Base-by-base conservation (phyloP, 2,329 filamentous ascomycete species). In the Penicillium sclerotigenum region DNA sequence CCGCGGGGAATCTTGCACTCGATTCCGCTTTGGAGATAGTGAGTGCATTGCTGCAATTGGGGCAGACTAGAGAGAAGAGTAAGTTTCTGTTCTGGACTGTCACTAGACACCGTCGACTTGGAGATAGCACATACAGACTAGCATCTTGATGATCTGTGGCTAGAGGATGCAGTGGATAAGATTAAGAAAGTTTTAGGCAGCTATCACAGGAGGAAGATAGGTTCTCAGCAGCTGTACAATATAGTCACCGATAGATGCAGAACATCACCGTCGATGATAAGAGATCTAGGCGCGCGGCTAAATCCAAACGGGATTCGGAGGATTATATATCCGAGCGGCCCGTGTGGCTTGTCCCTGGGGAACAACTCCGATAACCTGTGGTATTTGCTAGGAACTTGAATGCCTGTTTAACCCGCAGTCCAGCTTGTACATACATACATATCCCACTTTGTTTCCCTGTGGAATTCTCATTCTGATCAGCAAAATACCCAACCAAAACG, bases 21-120 rank as follows among this genome's bases (percentile, higher is more conserved):
- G 73, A 65, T 10, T 75, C 71, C 2, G 70, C 70, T 47, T 74
- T 73, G 41, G 76, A 75, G 48, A 80, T 75, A 13, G 77, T 79
- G 53, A 80, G 71, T 60, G 71, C 75, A 71, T 80, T 80, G 68
- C 73, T 77, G 70, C 78, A 80, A 60, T 78, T 76, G 13, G 78
- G 78, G 56, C 78, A 80, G 65, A 80, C 78, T 80, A 55, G 47
- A 54, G 14, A 49, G 38, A 26, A 24, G 22, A 45, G 58, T 71
- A 54, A 70, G 66, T 56, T 47, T 49, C 29, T 45, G 49, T 43
- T 48, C 26, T 52, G 29, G 33, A 20, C 13, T 28, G 5, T 38
- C 11, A 13, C 20, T 41, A 38, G 11, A 28, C 14, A 22, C 34
- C 9, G 8, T 10, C 18, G 20, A 31, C n/a, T 24, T 16, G 26